These are phyloP conservation scores for Rhynchospora tenuis DNA, from an alignment of 176 grass and related monocot genomes.

Conservation along the genomic window DNA sequence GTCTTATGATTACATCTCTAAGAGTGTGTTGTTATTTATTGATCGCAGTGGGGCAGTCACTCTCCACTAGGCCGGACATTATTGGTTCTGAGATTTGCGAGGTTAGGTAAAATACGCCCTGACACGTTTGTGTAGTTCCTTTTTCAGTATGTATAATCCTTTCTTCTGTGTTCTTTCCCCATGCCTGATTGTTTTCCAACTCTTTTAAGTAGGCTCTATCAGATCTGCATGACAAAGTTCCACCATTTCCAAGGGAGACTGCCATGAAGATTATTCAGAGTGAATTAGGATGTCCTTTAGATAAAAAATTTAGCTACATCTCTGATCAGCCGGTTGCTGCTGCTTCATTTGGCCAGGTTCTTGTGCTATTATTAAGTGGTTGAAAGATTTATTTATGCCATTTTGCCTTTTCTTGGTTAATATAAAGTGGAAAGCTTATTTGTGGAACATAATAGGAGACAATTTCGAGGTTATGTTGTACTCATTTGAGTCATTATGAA, in stretches of 20 bases:
- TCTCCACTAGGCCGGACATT: slow-evolving; percentile 92
- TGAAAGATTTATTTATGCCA: neutral
- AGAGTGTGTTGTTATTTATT: slow-evolving; percentile 34
- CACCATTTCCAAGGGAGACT: slow-evolving; percentile 62
- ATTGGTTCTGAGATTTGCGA: slow-evolving; percentile 91
- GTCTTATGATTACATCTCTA: slow-evolving; percentile 6
- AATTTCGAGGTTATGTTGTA: neutral
- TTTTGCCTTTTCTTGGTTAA: neutral
- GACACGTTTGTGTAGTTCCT: neutral
- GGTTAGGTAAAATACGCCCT: slow-evolving; percentile 56
- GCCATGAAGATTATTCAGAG: slow-evolving; percentile 73
- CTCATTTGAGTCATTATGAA: neutral
- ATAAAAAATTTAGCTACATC: slow-evolving; percentile 60
- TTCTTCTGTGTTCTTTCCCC: neutral
- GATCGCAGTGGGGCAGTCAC: slow-evolving; percentile 81
- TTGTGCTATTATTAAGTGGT: neutral
- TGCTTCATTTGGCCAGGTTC: slow-evolving; percentile 93
- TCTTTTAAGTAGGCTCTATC: slow-evolving; percentile 50
- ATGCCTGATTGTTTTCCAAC: neutral
- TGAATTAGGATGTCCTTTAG: slow-evolving; percentile 58
- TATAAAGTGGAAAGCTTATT: neutral
- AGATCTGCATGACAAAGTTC: slow-evolving; percentile 86
- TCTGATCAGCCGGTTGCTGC: slow-evolving; percentile 78
- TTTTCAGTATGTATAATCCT: neutral
- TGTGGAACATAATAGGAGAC: neutral